phyloP scores from a whole-genome alignment of 192 early-diverging fungal genomes.

The Coemansia sp. region DNA sequence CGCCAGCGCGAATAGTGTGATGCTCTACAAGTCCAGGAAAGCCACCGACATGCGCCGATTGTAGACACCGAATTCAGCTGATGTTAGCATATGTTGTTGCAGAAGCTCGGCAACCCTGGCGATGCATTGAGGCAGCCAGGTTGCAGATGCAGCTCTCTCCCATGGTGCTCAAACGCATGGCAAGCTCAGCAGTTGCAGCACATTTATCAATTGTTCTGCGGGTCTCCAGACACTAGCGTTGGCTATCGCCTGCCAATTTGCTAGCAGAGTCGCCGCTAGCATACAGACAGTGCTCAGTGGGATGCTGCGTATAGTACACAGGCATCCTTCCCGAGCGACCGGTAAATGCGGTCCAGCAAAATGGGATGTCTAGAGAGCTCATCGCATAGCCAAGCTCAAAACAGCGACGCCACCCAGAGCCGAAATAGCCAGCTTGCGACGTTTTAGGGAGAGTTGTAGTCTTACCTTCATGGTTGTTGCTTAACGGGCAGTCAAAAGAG shows the following conservation, averaged over 20 bases:
- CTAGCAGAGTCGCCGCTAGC: neutral
- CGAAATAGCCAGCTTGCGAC: neutral
- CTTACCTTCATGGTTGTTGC: slow-evolving; percentile 29
- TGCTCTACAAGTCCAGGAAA: slow-evolving; percentile 24
- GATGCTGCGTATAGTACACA: neutral
- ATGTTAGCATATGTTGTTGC: slow-evolving; percentile 14
- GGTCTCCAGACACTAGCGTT: neutral
- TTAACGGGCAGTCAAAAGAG: slow-evolving; percentile 8
- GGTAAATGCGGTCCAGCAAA: neutral
- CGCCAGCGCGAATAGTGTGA: slow-evolving; percentile 38
- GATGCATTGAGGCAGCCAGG: neutral
- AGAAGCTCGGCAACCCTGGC: neutral
- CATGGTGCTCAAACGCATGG: neutral
- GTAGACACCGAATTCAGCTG: slow-evolving; percentile 3
- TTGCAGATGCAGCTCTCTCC: neutral
- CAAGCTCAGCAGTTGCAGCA: neutral
- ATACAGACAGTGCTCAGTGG: neutral
- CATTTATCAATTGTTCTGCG: neutral
- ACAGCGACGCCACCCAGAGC: neutral
- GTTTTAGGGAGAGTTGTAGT: neutral
- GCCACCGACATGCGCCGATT: slow-evolving; percentile 7
- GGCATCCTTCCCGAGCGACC: neutral
- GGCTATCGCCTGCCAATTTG: neutral
- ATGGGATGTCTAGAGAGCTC: neutral
- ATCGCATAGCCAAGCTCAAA: neutral